Evolutionary conservation across 495 filamentous ascomycete genomes (phyloP).

Genomic region (Neurospora sp.): DNA sequence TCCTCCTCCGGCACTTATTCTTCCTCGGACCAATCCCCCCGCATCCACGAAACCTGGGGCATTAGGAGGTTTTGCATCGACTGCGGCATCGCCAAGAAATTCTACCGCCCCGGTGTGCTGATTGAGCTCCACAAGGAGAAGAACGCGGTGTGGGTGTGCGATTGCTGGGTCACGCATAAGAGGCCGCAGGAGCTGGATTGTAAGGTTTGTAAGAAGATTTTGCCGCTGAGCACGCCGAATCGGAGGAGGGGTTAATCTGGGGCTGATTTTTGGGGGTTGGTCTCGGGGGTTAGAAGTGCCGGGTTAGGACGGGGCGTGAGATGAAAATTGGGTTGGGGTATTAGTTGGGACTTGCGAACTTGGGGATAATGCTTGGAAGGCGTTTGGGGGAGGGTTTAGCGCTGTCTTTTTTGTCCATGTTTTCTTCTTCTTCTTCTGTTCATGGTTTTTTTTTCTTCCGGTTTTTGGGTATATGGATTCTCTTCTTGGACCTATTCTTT

Average conservation of each 20-base stretch:
- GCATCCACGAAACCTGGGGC: conserved; percentile 14
- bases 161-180: conserved; percentile 10
- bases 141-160: conserved; percentile 20
- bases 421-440: neutral
- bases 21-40: neutral
- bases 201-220: conserved; percentile 2
- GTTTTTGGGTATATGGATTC: neutral
- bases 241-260: neutral
- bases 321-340: neutral
- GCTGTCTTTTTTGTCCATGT: neutral
- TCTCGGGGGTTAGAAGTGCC: neutral
- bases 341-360: neutral
- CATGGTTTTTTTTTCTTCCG: neutral
- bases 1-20: neutral
- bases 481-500: neutral
- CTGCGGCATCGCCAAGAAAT: conserved; percentile 15
- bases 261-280: neutral
- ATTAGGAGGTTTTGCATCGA: conserved; percentile 18
- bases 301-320: neutral
- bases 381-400: neutral
- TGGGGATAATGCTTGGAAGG: neutral
- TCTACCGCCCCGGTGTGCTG: conserved; percentile 14
- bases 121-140: conserved; percentile 13
- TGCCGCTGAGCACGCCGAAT: neutral
- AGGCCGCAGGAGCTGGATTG: conserved; percentile 5